Evolutionary conservation across 2,329 filamentous ascomycete species (phyloP).

Genomic region (Blastomyces parvus): DNA sequence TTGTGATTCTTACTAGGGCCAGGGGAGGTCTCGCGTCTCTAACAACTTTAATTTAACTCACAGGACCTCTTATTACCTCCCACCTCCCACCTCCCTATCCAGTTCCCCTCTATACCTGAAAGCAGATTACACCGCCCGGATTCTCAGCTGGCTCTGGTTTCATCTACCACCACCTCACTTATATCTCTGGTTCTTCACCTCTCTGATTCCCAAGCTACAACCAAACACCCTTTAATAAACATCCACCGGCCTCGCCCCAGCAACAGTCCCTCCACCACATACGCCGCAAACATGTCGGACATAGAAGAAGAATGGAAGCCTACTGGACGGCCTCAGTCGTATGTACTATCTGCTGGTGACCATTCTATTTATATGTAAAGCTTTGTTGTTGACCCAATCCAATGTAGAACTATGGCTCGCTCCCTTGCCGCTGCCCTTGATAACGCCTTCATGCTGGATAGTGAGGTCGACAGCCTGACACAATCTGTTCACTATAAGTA

Average conservation of each 20-base stretch:
- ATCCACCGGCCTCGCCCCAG: constrained; percentile 8
- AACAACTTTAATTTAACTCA: constrained; percentile 6
- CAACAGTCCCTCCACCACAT: constrained; percentile 4
- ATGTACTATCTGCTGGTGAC: constrained; percentile 23
- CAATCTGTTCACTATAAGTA: constrained; percentile 75
- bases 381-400: constrained; percentile 22
- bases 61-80: background rate
- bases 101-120: background rate
- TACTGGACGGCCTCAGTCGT: constrained; percentile 73
- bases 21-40: constrained; percentile 1
- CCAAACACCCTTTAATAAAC: constrained; percentile 5
- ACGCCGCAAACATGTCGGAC: constrained; percentile 43
- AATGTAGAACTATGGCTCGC: constrained; percentile 66
- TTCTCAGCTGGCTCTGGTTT: constrained; percentile 27
- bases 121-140: constrained; percentile 9
- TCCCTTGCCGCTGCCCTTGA: constrained; percentile 80
- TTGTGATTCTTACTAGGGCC: background rate
- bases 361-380: constrained; percentile 5
- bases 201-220: background rate
- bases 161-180: constrained; percentile 8
- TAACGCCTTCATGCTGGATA: constrained; percentile 81
- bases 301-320: constrained; percentile 71
- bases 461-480: constrained; percentile 62
- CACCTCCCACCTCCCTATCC: background rate
- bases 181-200: constrained; percentile 2